Percentiles rank a stretch among this genome's conserved stretches.
These are phyloP conservation scores for Aegle marmelos DNA, from an alignment of 345 rosid species.

Conservation along the genomic window DNA sequence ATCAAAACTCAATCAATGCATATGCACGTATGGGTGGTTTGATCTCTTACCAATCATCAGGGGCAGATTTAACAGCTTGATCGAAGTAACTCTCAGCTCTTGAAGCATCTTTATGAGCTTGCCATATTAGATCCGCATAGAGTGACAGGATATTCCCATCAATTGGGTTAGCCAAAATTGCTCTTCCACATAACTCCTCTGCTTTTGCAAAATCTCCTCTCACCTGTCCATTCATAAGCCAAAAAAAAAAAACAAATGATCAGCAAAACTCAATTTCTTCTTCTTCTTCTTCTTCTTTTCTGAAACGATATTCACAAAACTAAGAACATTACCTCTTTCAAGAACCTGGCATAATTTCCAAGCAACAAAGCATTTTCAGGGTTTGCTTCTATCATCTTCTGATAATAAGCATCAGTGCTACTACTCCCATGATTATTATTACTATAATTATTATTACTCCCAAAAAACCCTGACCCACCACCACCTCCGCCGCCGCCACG, in stretches of 20 bases:
- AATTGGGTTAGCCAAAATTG: conserved; percentile 54
- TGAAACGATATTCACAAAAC: neutral
- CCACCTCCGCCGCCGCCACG: conserved; percentile 25
- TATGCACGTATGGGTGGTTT: neutral
- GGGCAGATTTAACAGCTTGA: conserved; percentile 58
- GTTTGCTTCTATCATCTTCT: conserved; percentile 47
- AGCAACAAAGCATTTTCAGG: conserved; percentile 56
- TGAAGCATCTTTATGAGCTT: conserved; percentile 39
- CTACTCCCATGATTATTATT: conserved; percentile 30
- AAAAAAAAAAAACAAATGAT: neutral
- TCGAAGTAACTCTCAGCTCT: conserved; percentile 55
- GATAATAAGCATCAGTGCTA: conserved; percentile 53
- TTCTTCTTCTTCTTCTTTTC: too few species aligned
- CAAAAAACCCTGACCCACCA: conserved; percentile 19
- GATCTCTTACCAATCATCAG: conserved; percentile 52
- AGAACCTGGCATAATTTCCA: conserved; percentile 66
- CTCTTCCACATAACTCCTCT: conserved; percentile 62
- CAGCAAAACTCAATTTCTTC: neutral
- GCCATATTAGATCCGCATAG: conserved; percentile 65
- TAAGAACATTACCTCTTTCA: conserved; percentile 52
- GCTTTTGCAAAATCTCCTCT: conserved; percentile 56
- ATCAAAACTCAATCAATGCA: neutral
- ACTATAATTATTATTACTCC: conserved; percentile 4
- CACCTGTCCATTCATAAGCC: conserved; percentile 29
- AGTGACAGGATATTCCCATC: conserved; percentile 58